Percentiles rank a stretch among this genome's conserved stretches.
Evolutionary conservation across 2,329 filamentous ascomycete species (phyloP).

Genomic region (Aureobasidium melanogenum): DNA sequence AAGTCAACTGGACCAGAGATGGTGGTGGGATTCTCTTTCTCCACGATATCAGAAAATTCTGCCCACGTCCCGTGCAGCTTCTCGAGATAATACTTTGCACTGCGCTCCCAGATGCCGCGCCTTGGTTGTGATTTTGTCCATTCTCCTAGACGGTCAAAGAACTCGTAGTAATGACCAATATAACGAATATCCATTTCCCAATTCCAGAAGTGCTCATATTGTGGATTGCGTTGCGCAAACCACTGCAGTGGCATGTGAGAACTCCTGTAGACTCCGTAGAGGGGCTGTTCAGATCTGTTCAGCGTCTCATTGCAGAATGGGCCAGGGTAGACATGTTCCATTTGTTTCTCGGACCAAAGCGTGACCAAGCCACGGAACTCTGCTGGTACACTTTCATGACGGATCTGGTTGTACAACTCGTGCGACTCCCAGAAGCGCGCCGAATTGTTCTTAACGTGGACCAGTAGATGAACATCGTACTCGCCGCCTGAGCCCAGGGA

Average conservation of each 20-base stretch:
- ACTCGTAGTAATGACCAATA: constrained; percentile 74
- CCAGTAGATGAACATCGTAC: constrained; percentile 77
- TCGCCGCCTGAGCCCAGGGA: constrained; percentile 72
- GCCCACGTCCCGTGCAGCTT: constrained; percentile 57
- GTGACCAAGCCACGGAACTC: constrained; percentile 86
- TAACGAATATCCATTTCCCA: constrained; percentile 84
- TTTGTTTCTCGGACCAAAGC: constrained; percentile 89
- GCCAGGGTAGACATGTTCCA: constrained; percentile 82
- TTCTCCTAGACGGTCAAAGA: constrained; percentile 55
- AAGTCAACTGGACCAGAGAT: constrained; percentile 55
- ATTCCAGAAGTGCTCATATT: constrained; percentile 59
- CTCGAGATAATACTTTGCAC: constrained; percentile 64
- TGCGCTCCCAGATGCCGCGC: constrained; percentile 65
- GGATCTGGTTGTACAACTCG: constrained; percentile 56
- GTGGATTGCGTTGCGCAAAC: constrained; percentile 41
- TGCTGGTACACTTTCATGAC: constrained; percentile 60
- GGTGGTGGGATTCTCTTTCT: constrained; percentile 43
- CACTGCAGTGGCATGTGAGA: constrained; percentile 43
- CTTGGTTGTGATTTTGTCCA: constrained; percentile 62
- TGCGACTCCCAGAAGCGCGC: constrained; percentile 72
- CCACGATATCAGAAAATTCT: constrained; percentile 56
- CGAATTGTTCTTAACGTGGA: constrained; percentile 71
- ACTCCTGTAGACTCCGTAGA: constrained; percentile 81
- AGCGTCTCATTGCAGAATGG: constrained; percentile 67
- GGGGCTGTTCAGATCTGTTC: constrained; percentile 53